Percentiles rank a stretch among this genome's conserved stretches.
Conservation (phyloP, 2,329 filamentous ascomycete genomes). For the Neofusicoccum sp. region DNA sequence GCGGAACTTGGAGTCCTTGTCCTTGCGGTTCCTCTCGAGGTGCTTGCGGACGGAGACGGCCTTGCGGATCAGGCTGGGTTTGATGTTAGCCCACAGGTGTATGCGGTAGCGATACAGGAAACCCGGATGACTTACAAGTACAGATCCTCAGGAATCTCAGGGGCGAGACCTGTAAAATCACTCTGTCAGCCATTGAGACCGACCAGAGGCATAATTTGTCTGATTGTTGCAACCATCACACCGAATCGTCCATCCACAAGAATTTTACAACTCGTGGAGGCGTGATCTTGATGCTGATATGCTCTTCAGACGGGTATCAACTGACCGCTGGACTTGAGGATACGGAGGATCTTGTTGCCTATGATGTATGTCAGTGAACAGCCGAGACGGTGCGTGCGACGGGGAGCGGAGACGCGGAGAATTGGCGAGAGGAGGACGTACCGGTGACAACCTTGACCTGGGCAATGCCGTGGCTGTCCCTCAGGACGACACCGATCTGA, state of each 20-base stretch:
- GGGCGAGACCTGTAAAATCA: slow-evolving; percentile 76
- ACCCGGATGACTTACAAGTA: slow-evolving; percentile 98
- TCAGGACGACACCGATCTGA: slow-evolving; percentile 89
- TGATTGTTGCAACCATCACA: slow-evolving; percentile 30
- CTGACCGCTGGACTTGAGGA: slow-evolving; percentile 97
- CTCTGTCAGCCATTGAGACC: slow-evolving; percentile 44
- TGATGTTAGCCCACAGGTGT: neutral
- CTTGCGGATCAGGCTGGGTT: slow-evolving; percentile 44
- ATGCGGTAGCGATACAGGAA: neutral
- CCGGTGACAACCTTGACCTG: slow-evolving; percentile 97
- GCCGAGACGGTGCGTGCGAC: no score
- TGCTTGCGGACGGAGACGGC: slow-evolving; percentile 99
- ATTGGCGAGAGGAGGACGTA: slow-evolving; percentile 49
- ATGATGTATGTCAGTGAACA: slow-evolving; percentile 40
- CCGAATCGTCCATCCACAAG: slow-evolving; percentile 24
- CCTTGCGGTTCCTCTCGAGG: slow-evolving; percentile 99
- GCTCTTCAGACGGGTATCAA: slow-evolving; percentile 47
- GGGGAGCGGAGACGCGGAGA: slow-evolving; percentile 8
- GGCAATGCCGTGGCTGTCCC: slow-evolving; percentile 96
- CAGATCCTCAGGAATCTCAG: slow-evolving; percentile 98
- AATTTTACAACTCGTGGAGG: slow-evolving; percentile 27
- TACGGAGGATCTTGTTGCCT: slow-evolving; percentile 99
- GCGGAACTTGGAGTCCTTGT: slow-evolving; percentile 99
- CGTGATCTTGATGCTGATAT: slow-evolving; percentile 32
- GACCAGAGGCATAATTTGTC: slow-evolving; percentile 43